phyloP scores from a whole-genome alignment of 345 rosid species.

The Ailanthus altissimus region DNA sequence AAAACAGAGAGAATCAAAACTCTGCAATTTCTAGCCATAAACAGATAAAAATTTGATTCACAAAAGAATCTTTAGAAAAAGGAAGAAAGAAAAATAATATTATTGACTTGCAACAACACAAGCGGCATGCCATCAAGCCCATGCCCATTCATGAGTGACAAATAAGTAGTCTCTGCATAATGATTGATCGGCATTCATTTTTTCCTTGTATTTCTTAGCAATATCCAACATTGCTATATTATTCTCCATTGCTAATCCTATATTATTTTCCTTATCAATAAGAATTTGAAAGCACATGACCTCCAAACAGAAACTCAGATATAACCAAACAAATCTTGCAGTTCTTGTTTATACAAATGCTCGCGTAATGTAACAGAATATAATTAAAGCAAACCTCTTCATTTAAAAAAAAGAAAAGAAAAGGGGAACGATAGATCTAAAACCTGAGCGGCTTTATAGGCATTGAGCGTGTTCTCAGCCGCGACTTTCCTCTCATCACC shows the following conservation, averaged over 20 bases:
- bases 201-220: not conserved
- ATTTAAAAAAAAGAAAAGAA: not conserved
- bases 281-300: not conserved
- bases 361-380: not conserved
- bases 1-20: not conserved
- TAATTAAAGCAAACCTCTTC: not conserved
- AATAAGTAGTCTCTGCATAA: not conserved
- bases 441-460: slow-evolving; percentile 37
- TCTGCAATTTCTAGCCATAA: not conserved
- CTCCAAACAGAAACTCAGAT: not conserved
- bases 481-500: slow-evolving; percentile 37
- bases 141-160: not conserved
- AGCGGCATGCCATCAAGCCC: not conserved
- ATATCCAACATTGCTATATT: not conserved
- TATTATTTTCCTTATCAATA: not conserved
- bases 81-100: not conserved
- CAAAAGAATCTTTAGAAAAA: not conserved
- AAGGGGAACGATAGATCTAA: not conserved
- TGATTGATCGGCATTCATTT: no score
- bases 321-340: not conserved
- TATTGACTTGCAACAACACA: not conserved
- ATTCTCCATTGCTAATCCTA: not conserved
- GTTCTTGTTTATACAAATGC: no score
- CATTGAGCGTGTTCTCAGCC: slow-evolving; percentile 37
- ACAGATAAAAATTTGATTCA: not conserved